These are phyloP conservation scores for Penicillium diatomitis DNA, from an alignment of 495 filamentous ascomycete species.

Conservation along the genomic window DNA sequence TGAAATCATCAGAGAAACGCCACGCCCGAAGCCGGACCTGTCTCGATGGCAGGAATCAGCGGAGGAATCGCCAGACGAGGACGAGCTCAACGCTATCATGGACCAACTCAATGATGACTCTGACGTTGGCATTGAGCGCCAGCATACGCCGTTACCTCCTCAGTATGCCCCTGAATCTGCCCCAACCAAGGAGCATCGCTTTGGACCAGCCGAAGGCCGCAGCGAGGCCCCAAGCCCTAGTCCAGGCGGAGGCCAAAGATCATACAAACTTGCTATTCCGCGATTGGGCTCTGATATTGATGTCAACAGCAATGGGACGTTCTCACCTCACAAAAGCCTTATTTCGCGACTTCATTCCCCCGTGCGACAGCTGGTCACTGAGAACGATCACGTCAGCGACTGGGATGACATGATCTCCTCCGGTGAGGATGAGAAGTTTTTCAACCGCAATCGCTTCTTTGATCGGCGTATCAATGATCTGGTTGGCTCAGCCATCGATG, in stretches of 20 bases:
- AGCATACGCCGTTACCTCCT: constrained; percentile 31
- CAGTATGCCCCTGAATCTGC: constrained; percentile 22
- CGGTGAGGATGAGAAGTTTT: constrained; percentile 71
- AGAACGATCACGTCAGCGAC: constrained; percentile 65
- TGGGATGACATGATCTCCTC: constrained; percentile 85
- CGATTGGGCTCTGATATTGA: constrained; percentile 35
- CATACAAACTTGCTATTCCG: constrained; percentile 35
- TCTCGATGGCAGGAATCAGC: constrained; percentile 15
- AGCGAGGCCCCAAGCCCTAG: constrained; percentile 73
- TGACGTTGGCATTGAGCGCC: constrained; percentile 59
- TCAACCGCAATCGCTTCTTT: constrained; percentile 68
- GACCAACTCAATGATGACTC: constrained; percentile 64
- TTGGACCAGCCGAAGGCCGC: constrained; percentile 45
- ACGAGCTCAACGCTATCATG: constrained; percentile 82
- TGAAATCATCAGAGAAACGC: background rate
- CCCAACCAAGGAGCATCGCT: constrained; percentile 47
- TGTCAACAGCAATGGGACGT: constrained; percentile 27
- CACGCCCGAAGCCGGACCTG: constrained; percentile 9
- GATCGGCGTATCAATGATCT: constrained; percentile 80
- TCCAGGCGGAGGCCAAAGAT: constrained; percentile 48
- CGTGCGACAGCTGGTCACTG: constrained; percentile 57
- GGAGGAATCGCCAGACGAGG: constrained; percentile 49
- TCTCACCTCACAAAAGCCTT: constrained; percentile 31
- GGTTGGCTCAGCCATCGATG: constrained; percentile 68
- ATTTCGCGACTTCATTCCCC: constrained; percentile 41